These are phyloP conservation scores for Ceratorhiza oryzae-sativae DNA, from an alignment of 1,284 basidiomycete genomes.

Conservation along the genomic window DNA sequence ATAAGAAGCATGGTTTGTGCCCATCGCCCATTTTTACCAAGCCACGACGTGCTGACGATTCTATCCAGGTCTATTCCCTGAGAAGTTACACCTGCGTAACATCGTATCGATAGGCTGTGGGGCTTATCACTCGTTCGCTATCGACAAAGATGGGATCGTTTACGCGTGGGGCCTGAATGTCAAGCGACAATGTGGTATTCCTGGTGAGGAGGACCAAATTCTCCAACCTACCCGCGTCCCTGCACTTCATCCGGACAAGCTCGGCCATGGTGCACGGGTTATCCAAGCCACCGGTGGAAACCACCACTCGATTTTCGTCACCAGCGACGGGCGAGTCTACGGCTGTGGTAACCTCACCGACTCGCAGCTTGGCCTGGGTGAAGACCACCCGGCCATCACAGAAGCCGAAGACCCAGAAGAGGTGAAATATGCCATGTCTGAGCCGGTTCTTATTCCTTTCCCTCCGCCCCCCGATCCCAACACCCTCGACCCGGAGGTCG, in stretches of 20 bases:
- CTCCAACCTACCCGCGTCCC: constrained; percentile 57
- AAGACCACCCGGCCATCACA: constrained; percentile 59
- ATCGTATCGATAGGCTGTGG: constrained; percentile 82
- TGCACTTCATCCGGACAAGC: constrained; percentile 55
- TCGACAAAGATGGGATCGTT: constrained; percentile 80
- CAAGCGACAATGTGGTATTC: constrained; percentile 61
- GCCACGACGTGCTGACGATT: background rate
- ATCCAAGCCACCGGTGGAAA: constrained; percentile 56
- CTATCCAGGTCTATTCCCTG: constrained; percentile 68
- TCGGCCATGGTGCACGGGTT: constrained; percentile 55
- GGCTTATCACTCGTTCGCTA: constrained; percentile 86
- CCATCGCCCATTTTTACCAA: constrained; percentile 33
- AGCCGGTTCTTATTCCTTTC: constrained; percentile 72
- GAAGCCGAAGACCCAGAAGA: constrained; percentile 50
- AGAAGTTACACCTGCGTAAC: constrained; percentile 78
- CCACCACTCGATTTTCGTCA: constrained; percentile 64
- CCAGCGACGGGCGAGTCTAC: constrained; percentile 64
- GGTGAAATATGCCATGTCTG: constrained; percentile 63
- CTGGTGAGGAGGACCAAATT: constrained; percentile 55
- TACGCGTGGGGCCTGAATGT: constrained; percentile 83
- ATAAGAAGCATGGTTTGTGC: constrained; percentile 75
- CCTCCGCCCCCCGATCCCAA: constrained; percentile 57
- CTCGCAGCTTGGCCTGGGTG: constrained; percentile 57
- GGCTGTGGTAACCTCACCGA: constrained; percentile 59
- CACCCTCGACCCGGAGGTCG: constrained; percentile 53